Percentiles rank a stretch among this genome's conserved stretches.
These are phyloP conservation scores for Dictyophora rubrovolvata DNA, from an alignment of 768 basidiomycete species.

Conservation along the genomic window DNA sequence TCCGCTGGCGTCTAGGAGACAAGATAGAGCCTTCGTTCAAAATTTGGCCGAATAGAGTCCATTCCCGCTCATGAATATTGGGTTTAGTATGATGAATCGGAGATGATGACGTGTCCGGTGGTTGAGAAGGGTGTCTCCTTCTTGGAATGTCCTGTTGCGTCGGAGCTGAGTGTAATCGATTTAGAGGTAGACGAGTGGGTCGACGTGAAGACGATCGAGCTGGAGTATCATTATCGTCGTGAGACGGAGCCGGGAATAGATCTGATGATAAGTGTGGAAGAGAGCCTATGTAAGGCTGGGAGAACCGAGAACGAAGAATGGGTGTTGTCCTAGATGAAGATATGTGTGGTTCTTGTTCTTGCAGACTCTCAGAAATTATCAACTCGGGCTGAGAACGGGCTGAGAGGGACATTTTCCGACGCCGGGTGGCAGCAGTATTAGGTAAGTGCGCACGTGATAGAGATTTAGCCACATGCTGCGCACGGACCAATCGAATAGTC, in stretches of 20 bases:
- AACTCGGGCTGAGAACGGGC: neutral
- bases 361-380: neutral
- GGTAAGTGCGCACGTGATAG: neutral
- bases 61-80: slow-evolving; percentile 23
- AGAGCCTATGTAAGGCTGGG: neutral
- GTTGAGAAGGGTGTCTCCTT: neutral
- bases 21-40: slow-evolving; percentile 49
- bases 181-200: neutral
- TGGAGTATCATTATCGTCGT: neutral
- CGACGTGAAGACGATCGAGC: neutral
- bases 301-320: neutral
- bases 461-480: neutral
- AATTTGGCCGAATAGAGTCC: slow-evolving; percentile 61
- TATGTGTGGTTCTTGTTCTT: neutral
- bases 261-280: neutral
- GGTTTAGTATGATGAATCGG: neutral
- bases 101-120: neutral
- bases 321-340: neutral
- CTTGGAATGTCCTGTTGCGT: neutral
- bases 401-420: neutral
- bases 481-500: neutral
- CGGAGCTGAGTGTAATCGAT: neutral
- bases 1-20: neutral
- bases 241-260: neutral
- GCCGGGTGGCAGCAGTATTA: neutral